These are phyloP conservation scores for Cerrena zonata DNA, from an alignment of 1,284 basidiomycete genomes.

Conservation along the genomic window DNA sequence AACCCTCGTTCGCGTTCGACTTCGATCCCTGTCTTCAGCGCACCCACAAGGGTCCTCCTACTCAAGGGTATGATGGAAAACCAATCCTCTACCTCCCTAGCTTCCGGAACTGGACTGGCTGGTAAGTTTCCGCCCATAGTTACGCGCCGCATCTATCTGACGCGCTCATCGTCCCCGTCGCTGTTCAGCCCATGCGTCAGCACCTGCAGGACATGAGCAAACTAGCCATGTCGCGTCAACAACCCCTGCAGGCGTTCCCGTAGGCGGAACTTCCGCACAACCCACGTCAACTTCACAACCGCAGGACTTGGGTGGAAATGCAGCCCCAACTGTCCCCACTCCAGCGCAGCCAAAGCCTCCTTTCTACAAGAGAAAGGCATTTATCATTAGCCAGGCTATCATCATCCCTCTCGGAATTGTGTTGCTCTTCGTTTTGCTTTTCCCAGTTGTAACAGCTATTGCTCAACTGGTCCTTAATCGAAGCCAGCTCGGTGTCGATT, in stretches of 20 bases:
- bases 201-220: background rate
- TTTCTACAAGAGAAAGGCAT: conserved; percentile 34
- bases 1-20: too few species aligned
- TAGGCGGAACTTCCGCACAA: background rate
- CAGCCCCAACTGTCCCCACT: background rate
- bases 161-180: background rate
- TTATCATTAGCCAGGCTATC: conserved; percentile 40
- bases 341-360: background rate
- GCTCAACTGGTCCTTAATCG: conserved; percentile 56
- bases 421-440: conserved; percentile 58
- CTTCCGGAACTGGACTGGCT: background rate
- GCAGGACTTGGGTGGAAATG: too few species aligned
- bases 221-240: background rate
- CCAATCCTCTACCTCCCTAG: background rate
- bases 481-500: conserved; percentile 45
- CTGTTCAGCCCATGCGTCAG: background rate
- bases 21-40: too few species aligned
- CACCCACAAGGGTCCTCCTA: too few species aligned
- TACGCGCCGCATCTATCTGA: background rate
- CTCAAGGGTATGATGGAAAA: too few species aligned
- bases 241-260: background rate
- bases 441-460: conserved; percentile 60
- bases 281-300: background rate
- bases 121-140: background rate
- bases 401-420: conserved; percentile 46